Evolutionary conservation across 2,329 filamentous ascomycete species (phyloP), one percentile per base, ranked within the genome.

Genomic region (Colletotrichum caudatum): DNA sequence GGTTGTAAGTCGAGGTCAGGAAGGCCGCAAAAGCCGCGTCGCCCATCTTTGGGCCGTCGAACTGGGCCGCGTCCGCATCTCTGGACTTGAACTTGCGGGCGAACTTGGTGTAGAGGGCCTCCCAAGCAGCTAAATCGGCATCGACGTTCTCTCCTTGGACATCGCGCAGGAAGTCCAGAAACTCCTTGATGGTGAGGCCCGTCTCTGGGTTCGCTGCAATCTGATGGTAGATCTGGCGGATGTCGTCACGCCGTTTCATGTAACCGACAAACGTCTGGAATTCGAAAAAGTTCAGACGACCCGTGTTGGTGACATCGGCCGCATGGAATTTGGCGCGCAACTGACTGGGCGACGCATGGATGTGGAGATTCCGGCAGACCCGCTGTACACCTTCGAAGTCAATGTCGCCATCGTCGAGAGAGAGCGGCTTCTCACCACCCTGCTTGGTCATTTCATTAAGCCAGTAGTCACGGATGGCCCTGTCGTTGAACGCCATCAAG

Each of bases 331-430:
- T 93, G 41, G 87, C 85, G 66, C 89, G 90, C 5, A 98, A 85
- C 57, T 93, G 91, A 66, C 89, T 88, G 72, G 91, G 90, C 2
- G 94, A 93, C 77, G 93, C 94, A 80, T 98, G 95, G 77, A 99
- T 97, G 80, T 98, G 95, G 58, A 98, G 85, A 77, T 92, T 95
- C 72, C 93, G 92, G 82, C 96, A 98, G 18, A 98, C 87, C 71
- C 91, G 91, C 78, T 95, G 92, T 39, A 97, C 92, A 14, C 93
- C 93, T 20, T 87, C 86, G 65, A 97, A 89, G 75, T 95, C 91
- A 64, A 98, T 90, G 65, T 88, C 89, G 76, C 94, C 92, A 8
- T 91, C 88, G 37, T 89, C 89, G 7, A 85, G 81, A 3, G 80
- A 79, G 66, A 86, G 84, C 11, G 83, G 80, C 64, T 79, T 82